phyloP scores from a whole-genome alignment of 2,329 filamentous ascomycete genomes.

The Thyridium curvatum region DNA sequence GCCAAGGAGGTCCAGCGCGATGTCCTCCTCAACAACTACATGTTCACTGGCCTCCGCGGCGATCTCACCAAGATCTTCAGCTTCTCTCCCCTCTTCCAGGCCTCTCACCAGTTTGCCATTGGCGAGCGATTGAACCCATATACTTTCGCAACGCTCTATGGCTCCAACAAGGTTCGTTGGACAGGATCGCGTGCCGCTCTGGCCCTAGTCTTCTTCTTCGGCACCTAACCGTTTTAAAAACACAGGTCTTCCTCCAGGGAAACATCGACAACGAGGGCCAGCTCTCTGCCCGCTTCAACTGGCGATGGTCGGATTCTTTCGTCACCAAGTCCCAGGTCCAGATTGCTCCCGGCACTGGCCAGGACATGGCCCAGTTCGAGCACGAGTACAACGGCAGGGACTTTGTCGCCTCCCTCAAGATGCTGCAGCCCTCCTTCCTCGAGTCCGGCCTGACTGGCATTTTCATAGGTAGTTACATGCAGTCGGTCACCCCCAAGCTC shows the following conservation, averaged over 20 bases:
- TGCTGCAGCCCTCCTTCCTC: conserved; percentile 88
- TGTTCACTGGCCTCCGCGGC: conserved; percentile 92
- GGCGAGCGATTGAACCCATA: conserved; percentile 91
- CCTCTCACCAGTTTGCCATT: conserved; percentile 94
- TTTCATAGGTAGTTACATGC: conserved; percentile 91
- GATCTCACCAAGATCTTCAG: conserved; percentile 97
- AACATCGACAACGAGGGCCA: conserved; percentile 90
- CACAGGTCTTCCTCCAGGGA: conserved; percentile 87
- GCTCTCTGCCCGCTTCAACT: conserved; percentile 86
- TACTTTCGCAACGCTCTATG: conserved; percentile 89
- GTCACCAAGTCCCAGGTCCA: conserved; percentile 86
- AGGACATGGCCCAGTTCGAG: conserved; percentile 89
- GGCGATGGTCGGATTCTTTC: conserved; percentile 61
- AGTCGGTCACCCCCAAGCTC: conserved; percentile 82
- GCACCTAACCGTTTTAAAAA: conserved; percentile 13
- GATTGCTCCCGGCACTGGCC: conserved; percentile 68
- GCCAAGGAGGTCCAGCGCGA: conserved; percentile 91
- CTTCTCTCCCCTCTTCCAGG: conserved; percentile 89
- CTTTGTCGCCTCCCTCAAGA: conserved; percentile 89
- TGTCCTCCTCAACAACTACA: conserved; percentile 92
- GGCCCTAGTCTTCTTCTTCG: conserved; percentile 65
- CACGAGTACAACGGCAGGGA: conserved; percentile 92
- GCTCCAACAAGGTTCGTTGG: conserved; percentile 74
- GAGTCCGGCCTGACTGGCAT: conserved; percentile 93
- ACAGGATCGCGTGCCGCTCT: not conserved